A percentile compares a stretch with the other conserved stretches of the same genome.
Conservation (phyloP, 2,329 filamentous ascomycete species). For the Bipolaris victoriae region DNA sequence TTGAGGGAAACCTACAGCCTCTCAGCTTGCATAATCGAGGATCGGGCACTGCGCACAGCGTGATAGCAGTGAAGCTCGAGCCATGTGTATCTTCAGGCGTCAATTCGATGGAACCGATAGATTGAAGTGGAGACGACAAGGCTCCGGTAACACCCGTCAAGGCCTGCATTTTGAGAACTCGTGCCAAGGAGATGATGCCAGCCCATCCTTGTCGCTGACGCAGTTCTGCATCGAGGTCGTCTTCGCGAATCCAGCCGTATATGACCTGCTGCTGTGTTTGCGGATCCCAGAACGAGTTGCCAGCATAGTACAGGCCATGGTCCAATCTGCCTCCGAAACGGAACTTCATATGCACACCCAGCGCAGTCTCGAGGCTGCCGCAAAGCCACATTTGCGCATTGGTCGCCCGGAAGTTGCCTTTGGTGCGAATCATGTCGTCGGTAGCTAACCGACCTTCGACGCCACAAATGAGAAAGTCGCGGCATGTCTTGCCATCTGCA, state of each 20-base stretch:
- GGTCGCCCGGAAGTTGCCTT: not conserved
- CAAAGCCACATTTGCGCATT: conserved; percentile 1
- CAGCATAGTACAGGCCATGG: not conserved
- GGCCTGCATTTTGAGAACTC: not conserved
- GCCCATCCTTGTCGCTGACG: not conserved
- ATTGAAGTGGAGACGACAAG: not conserved
- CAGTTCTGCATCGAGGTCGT: not conserved
- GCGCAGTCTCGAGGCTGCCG: not conserved
- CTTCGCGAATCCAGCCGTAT: not conserved
- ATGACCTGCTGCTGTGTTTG: not conserved
- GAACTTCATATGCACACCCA: not conserved
- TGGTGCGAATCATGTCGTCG: not conserved
- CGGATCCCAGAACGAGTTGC: not conserved
- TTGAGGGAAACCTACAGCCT: not conserved
- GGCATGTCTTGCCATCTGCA: not conserved
- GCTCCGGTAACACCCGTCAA: not conserved
- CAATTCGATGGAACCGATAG: not conserved
- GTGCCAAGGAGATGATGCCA: not conserved
- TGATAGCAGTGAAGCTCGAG: not conserved
- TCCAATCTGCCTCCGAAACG: not conserved
- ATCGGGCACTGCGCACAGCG: not conserved
- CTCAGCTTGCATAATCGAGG: not conserved
- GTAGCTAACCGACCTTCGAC: not conserved
- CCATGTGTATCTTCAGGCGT: not conserved
- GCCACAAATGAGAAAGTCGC: not conserved